Conservation (phyloP, 371 early-diverging fungal genomes). For the Conidiobolus incongruus region DNA sequence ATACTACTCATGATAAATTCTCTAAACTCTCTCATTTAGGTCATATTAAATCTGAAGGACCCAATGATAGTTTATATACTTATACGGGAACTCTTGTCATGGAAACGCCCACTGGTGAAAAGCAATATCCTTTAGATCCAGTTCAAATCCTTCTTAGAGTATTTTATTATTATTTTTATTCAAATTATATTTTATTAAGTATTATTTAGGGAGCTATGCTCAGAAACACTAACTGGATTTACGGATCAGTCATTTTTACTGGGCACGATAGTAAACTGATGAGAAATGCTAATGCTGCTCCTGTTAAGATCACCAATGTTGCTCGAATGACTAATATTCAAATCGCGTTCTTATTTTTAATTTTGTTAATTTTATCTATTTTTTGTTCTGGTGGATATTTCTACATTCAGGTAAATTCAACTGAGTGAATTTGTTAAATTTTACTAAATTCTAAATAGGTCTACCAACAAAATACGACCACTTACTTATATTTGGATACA, state of each 20-base stretch:
- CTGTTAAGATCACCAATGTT: slow-evolving; percentile 50
- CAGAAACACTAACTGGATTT: slow-evolving; percentile 68
- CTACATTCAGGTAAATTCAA: slow-evolving; percentile 12
- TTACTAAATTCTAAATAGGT: slow-evolving; percentile 9
- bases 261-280: slow-evolving; percentile 82
- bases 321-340: slow-evolving; percentile 83
- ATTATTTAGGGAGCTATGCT: slow-evolving; percentile 39
- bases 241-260: slow-evolving; percentile 64
- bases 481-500: slow-evolving; percentile 13
- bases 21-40: slow-evolving; percentile 6
- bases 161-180: background rate
- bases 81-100: slow-evolving; percentile 51
- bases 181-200: background rate
- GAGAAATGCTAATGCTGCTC: slow-evolving; percentile 62
- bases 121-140: slow-evolving; percentile 52
- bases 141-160: slow-evolving; percentile 50
- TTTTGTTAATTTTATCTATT: slow-evolving; percentile 62
- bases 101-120: slow-evolving; percentile 21
- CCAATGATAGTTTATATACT: slow-evolving; percentile 72
- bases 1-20: background rate
- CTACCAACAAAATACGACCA: slow-evolving; percentile 11
- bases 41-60: slow-evolving; percentile 47
- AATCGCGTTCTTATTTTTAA: slow-evolving; percentile 73
- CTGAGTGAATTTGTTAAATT: background rate
- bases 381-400: slow-evolving; percentile 59